Conservation (phyloP, 345 rosid genomes). For the Bruguiera gymnorhiza region DNA sequence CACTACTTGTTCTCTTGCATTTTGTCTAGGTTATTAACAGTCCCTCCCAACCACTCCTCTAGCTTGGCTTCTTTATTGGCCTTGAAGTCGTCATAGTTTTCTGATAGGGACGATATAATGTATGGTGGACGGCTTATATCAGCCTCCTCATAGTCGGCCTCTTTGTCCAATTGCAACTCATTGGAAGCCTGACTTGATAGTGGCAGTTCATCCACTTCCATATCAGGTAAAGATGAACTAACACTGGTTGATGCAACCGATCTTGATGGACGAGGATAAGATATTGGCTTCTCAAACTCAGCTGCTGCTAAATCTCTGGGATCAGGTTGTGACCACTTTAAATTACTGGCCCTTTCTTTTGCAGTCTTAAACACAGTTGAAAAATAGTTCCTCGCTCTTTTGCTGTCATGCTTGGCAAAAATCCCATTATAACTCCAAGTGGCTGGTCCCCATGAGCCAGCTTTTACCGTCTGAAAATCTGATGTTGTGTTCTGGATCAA, state of each 20-base stretch:
- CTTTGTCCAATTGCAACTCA: conserved; percentile 29
- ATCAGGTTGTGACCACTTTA: conserved; percentile 72
- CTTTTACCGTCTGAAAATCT: conserved; percentile 40
- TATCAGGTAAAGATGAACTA: conserved; percentile 35
- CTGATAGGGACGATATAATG: conserved; percentile 22
- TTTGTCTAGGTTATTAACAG: conserved; percentile 21
- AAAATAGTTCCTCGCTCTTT: conserved; percentile 41
- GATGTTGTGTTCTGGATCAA: conserved; percentile 36
- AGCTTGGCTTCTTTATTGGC: conserved; percentile 74
- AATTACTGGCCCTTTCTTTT: conserved; percentile 61
- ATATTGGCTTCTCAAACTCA: conserved; percentile 26
- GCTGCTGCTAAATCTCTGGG: conserved; percentile 35
- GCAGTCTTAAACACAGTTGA: conserved; percentile 64
- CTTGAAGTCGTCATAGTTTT: conserved; percentile 57
- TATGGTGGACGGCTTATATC: conserved; percentile 2
- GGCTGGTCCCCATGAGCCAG: conserved; percentile 46
- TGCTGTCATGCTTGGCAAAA: conserved; percentile 37
- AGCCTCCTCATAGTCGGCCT: conserved; percentile 22
- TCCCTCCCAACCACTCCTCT: conserved; percentile 71
- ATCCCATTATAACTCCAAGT: conserved; percentile 41
- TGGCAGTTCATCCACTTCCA: conserved; percentile 56
- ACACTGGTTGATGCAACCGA: conserved; percentile 40
- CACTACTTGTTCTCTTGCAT: conserved; percentile 5
- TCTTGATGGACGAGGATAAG: conserved; percentile 22
- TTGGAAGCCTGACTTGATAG: conserved; percentile 41